Conservation (phyloP, 345 rosid genomes). For the Pseudoturritis turrita region DNA sequence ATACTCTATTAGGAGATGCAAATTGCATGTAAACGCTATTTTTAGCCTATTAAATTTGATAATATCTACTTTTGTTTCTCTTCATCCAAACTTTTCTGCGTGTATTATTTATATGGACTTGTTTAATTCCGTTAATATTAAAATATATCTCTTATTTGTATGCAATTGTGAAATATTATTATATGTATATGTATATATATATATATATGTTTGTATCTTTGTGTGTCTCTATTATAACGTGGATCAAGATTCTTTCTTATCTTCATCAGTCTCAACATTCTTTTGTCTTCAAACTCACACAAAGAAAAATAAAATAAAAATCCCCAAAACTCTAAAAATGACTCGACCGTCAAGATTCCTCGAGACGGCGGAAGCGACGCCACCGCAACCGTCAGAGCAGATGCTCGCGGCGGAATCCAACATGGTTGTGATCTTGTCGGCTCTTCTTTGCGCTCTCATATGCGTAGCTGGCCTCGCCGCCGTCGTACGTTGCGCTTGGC, state of each 20-base stretch:
- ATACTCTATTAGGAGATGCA: conserved; percentile 6
- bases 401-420: conserved; percentile 45
- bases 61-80: not conserved
- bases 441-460: conserved; percentile 68
- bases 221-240: conserved; percentile 24
- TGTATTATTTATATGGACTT: not conserved
- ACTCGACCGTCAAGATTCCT: conserved; percentile 36
- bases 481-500: conserved; percentile 57
- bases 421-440: conserved; percentile 58
- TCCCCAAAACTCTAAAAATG: conserved; percentile 19
- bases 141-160: not conserved
- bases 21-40: conserved; percentile 21
- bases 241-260: conserved; percentile 35
- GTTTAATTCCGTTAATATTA: not conserved
- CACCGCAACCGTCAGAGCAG: conserved; percentile 37
- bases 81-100: not conserved
- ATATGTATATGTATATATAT: not conserved
- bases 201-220: conserved; percentile 9
- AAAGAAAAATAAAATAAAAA: not conserved
- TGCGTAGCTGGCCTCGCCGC: conserved; percentile 67
- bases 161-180: not conserved
- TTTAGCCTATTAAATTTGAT: not conserved
- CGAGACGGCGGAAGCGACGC: conserved; percentile 26
- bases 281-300: conserved; percentile 25
- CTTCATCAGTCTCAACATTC: conserved; percentile 30